These are phyloP conservation scores for Rhododendron simsii DNA, from an alignment of 148 eudicot genomes.

Conservation along the genomic window DNA sequence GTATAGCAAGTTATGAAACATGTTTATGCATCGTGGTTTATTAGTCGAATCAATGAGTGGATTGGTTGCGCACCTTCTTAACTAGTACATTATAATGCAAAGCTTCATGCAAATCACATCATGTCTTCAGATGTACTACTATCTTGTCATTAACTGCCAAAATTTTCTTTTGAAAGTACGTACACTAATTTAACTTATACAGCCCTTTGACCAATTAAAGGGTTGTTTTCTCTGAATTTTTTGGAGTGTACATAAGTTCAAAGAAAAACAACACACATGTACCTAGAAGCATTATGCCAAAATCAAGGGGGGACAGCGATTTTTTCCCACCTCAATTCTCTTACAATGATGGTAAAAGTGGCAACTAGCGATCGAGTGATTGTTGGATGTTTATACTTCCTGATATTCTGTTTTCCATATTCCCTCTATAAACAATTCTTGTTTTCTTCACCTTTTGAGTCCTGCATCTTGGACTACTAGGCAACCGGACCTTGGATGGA, in stretches of 20 bases:
- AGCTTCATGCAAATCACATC: no score
- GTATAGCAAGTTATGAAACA: no score
- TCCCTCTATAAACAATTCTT: background rate
- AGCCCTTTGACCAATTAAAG: background rate
- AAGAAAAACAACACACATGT: background rate
- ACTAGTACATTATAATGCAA: no score
- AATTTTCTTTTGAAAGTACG: background rate
- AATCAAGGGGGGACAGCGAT: background rate
- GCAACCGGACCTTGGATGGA: slow-evolving; percentile 96
- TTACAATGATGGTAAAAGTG: background rate
- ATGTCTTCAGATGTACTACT: background rate
- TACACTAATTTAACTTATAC: background rate
- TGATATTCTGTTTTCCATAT: background rate
- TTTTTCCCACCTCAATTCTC: background rate
- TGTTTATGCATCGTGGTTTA: no score
- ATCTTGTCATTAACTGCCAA: background rate
- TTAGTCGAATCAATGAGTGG: no score
- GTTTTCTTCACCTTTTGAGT: background rate
- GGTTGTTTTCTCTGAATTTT: background rate
- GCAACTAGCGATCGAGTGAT: background rate
- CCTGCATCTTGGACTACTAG: slow-evolving; percentile 29
- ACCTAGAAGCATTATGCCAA: background rate
- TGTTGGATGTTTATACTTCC: background rate
- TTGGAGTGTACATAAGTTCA: background rate
- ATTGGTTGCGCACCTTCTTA: no score